Evolutionary conservation across 2,329 filamentous ascomycete genomes (phyloP), one percentile per base, ranked within the genome.

Genomic region (Westerdykella ornata): DNA sequence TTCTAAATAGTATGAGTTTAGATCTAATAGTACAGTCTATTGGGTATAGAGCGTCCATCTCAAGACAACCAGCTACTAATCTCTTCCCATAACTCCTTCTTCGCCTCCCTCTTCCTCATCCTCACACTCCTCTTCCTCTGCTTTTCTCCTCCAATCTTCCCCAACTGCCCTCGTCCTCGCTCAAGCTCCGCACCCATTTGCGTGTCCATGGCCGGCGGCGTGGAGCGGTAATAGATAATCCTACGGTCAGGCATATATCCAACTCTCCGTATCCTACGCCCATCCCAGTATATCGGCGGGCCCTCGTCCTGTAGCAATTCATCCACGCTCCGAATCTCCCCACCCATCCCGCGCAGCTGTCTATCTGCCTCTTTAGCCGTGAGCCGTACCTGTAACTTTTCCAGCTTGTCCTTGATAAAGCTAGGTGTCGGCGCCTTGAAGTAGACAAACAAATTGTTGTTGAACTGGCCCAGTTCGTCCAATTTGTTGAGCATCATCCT

Each of bases 11-110:
- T 8, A 29, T 29, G 26, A 29, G 26, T 29, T 8, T 29, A 29
- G 8, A 29, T 29, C 26, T 8, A 29, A 29, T 8, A 29, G 26
- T 29, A n/a, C 26, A 29, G 26, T 26, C 22, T 9, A 26, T 26
- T 11, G 22, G 22, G 22, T 26, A 26, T 26, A 7, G 12, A 26
- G 22, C 12, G 3, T 26, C 22, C 22, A 26, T 9, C 30, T 36
- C 34, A 36, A 12, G 13, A 29, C 32, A 44, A 29, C 42, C 42
- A 44, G 20, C 3, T 18, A 18, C 32, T 37, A 18, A 44, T 22
- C 33, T 15, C 19, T 22, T 29, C 34, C 26, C 39, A 19, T 3
- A 44, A 19, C 13, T 37, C 30, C 42, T 15, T 34, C 33, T 38
- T 33, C 33, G 8, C 29, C 26, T 39, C 20, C 41, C 22, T 34